These are phyloP conservation scores for Penicillium frequentans DNA, from an alignment of 2,329 filamentous ascomycete genomes.

Conservation along the genomic window DNA sequence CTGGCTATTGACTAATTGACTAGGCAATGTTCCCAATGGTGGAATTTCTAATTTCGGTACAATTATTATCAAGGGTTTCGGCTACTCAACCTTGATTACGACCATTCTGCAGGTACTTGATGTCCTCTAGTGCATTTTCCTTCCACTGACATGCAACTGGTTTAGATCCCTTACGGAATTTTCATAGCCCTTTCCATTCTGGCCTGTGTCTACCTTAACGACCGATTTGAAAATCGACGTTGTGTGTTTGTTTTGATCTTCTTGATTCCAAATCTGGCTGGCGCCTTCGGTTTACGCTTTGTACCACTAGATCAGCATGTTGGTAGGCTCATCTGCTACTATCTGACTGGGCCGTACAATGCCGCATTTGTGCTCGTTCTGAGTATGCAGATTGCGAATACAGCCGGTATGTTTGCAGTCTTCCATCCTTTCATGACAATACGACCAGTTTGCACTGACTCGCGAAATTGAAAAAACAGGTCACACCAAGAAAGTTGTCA, in stretches of 20 bases:
- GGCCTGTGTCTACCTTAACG: conserved; percentile 49
- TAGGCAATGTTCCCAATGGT: conserved; percentile 54
- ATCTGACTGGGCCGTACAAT: conserved; percentile 56
- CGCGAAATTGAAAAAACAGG: conserved; percentile 32
- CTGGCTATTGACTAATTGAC: not conserved
- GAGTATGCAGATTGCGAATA: conserved; percentile 48
- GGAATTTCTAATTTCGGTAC: conserved; percentile 61
- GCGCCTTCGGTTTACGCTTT: conserved; percentile 59
- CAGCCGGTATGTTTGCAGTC: conserved; percentile 32
- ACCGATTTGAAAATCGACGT: conserved; percentile 49
- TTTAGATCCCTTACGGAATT: conserved; percentile 49
- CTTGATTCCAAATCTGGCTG: conserved; percentile 60
- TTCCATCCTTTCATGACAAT: not conserved
- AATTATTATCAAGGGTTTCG: conserved; percentile 59
- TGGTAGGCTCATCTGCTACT: conserved; percentile 60
- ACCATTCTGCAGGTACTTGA: conserved; percentile 50
- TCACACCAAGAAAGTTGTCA: conserved; percentile 64
- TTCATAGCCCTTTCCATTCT: conserved; percentile 54
- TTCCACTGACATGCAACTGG: not conserved
- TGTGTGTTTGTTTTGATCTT: conserved; percentile 57
- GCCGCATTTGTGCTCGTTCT: conserved; percentile 54
- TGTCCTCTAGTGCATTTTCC: too few species aligned
- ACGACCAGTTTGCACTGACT: not conserved
- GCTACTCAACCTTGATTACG: conserved; percentile 56
- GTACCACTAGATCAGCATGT: conserved; percentile 52